A percentile compares a stretch with the other conserved stretches of the same genome.
These are phyloP conservation scores for Chloranthus sessilifolius DNA, from an alignment of 164 flowering plant species.

Conservation along the genomic window DNA sequence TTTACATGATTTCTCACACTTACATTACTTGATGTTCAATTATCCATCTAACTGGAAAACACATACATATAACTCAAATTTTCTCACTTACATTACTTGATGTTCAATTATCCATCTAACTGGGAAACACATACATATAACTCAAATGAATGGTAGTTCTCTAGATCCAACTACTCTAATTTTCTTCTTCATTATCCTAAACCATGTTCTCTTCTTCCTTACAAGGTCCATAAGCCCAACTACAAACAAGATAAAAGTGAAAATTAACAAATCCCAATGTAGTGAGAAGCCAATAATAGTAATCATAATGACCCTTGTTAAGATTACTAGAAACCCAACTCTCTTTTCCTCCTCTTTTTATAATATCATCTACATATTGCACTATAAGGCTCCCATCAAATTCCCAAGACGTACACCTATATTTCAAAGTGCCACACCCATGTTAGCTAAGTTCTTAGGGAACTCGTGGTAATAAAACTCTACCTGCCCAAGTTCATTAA, in stretches of 20 bases:
- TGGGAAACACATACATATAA: too few species aligned
- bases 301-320: constrained; percentile 50
- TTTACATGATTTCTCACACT: too few species aligned
- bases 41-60: too few species aligned
- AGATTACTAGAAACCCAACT: constrained; percentile 70
- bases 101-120: too few species aligned
- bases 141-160: too few species aligned
- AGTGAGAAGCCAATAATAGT: constrained; percentile 67
- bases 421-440: constrained; percentile 47
- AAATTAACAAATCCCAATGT: constrained; percentile 39
- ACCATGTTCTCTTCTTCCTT: constrained; percentile 2
- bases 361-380: constrained; percentile 31
- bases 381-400: constrained; percentile 41
- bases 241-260: constrained; percentile 18
- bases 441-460: constrained; percentile 74
- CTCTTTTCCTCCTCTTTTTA: constrained; percentile 35
- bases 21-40: too few species aligned
- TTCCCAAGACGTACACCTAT: constrained; percentile 62
- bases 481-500: constrained; percentile 63
- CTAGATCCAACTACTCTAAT: too few species aligned
- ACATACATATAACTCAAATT: too few species aligned
- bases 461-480: constrained; percentile 76
- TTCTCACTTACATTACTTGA: too few species aligned
- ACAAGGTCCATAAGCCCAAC: constrained; percentile 9
- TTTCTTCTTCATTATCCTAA: background rate